A percentile compares a stretch with the other conserved stretches of the same genome.
Evolutionary conservation across 192 early-diverging fungal species (phyloP).

Genomic region (Coemansia sp.): DNA sequence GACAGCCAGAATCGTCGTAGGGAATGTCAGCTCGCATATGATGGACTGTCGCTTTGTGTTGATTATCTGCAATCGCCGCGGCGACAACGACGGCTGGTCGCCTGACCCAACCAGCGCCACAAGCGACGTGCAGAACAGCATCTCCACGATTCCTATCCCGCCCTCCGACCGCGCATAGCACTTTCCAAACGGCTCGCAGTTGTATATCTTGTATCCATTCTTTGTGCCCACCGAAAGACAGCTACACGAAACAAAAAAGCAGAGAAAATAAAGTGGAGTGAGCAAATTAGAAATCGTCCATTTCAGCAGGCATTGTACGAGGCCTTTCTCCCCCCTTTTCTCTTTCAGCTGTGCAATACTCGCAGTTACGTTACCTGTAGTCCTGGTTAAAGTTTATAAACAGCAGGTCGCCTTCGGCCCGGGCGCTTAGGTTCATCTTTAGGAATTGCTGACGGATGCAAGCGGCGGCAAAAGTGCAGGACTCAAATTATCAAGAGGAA

Average conservation of each 20-base stretch:
- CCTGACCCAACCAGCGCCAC: constrained; percentile 95
- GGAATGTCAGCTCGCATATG: constrained; percentile 96
- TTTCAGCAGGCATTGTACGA: not conserved
- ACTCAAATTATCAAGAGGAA: constrained; percentile 5
- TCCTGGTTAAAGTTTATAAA: constrained; percentile 88
- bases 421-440: constrained; percentile 68
- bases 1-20: constrained; percentile 88
- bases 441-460: not conserved
- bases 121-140: constrained; percentile 96
- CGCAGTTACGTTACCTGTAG: constrained; percentile 55
- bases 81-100: constrained; percentile 83
- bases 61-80: constrained; percentile 87
- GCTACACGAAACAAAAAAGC: constrained; percentile 35
- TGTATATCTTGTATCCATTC: constrained; percentile 93
- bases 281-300: not conserved
- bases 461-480: not conserved
- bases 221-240: constrained; percentile 87
- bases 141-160: constrained; percentile 93
- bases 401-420: constrained; percentile 66
- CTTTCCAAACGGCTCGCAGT: constrained; percentile 95
- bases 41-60: constrained; percentile 98
- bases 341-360: not conserved
- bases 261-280: not conserved
- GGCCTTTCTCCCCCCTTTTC: not conserved
- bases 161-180: constrained; percentile 89